Base-by-base conservation (phyloP, 2,329 filamentous ascomycete genomes). In the Teratosphaeria destructans region DNA sequence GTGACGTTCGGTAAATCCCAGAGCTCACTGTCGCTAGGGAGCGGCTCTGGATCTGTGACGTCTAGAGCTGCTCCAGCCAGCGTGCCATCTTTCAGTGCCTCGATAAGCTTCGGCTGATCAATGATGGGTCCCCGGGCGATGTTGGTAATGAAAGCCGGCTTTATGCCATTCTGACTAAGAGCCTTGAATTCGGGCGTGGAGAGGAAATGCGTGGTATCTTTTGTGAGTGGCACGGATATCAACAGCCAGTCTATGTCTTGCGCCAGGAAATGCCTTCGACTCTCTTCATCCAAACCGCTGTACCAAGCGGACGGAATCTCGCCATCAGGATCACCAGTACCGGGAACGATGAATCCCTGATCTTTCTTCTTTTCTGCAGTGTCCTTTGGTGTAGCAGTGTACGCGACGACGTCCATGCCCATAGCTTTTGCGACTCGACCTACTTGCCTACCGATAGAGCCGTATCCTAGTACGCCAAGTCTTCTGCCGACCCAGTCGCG, bases 41-140 rank as follows among this genome's bases (percentile, higher is more conserved):
- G 71, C 0, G 89, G 89, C 71, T 93, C 89, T 0, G 89, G 89
- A 61, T 92, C 88, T 1, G 88, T 88, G 0, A 93, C 89, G 69
- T 92, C 89, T 49, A 93, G 73, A 1, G 88, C 88, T 0, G 89
- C 89, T 34, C 89, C 89, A 3, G 77, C 73, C 34, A 89, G 68
- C 1, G 79, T 77, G 0, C 79, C 79, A 0, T 76, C 77, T 49
- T 82, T 74, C 11, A 92, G 74, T 0, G 87, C 85, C 1, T 76
- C 76, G 19, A 90, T 79, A 56, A 93, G 70, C 1, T 83, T 86
- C 2, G 80, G 73, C 63, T 85, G 82, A 57, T 86, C 78, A 14
- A 89, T 72, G 52, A 88, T 81, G 37, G 76, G 75, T 0, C 86
- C 89, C 1, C 89, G 81, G 0, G 85, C 83, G 63, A 92, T 88